Evolutionary conservation across 345 rosid species (phyloP).

Genomic region (Populus tremula): DNA sequence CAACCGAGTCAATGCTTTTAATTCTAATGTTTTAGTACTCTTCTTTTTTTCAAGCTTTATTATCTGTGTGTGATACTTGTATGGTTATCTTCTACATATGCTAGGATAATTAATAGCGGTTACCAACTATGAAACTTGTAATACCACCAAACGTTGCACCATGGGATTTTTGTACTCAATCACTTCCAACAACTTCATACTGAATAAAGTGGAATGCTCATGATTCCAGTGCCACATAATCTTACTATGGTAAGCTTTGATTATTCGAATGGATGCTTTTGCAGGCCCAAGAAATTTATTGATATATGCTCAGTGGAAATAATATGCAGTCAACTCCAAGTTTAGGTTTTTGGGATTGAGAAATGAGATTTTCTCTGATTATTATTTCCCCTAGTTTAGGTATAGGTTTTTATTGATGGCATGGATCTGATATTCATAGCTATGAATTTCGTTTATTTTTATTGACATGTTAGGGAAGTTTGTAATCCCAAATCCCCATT

Average conservation of each 20-base stretch:
- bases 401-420: not conserved
- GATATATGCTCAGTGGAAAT: not conserved
- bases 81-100: not conserved
- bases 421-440: not conserved
- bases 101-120: not conserved
- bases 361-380: not conserved
- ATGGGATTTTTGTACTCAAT: not conserved
- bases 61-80: not conserved
- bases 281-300: not conserved
- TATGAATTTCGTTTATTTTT: not conserved
- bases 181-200: not conserved
- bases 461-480: not conserved
- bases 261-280: not conserved
- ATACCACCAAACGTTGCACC: not conserved
- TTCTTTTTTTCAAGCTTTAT: not conserved
- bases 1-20: not conserved
- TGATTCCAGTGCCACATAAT: not conserved
- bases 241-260: not conserved
- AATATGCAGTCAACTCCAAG: not conserved
- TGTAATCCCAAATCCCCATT: not conserved
- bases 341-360: constrained; percentile 6
- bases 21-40: not conserved
- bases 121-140: not conserved
- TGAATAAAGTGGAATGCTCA: not conserved
- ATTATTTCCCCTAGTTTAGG: not conserved